These are phyloP conservation scores for Solanum commersonii DNA, from an alignment of 257 asterid genomes.

Conservation along the genomic window DNA sequence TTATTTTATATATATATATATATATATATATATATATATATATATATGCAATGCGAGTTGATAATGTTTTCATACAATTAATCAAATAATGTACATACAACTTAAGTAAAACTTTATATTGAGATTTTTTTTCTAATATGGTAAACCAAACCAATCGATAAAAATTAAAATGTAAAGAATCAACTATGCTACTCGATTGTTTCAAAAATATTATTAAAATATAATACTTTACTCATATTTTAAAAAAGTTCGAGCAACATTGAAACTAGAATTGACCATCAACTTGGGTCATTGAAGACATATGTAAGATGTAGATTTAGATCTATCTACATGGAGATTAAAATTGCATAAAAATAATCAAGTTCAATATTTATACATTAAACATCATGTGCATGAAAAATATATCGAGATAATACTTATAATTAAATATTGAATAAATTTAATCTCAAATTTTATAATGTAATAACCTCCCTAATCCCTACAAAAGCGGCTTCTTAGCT, in stretches of 20 bases:
- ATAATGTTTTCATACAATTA: neutral
- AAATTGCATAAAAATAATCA: neutral
- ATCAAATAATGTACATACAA: neutral
- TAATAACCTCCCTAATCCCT: neutral
- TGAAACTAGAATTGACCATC: neutral
- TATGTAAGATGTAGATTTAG: neutral
- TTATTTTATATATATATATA: neutral
- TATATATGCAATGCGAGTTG: neutral
- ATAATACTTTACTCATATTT: neutral
- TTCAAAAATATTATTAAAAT: neutral
- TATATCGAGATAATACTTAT: neutral
- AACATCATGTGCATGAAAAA: neutral
- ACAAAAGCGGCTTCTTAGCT: neutral
- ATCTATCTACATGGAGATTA: neutral
- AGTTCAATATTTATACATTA: neutral
- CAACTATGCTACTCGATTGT: neutral
- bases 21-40: neutral
- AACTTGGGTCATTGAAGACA: neutral
- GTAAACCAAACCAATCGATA: neutral
- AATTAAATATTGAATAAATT: neutral
- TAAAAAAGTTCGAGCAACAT: neutral
- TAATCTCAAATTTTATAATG: neutral
- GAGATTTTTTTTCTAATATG: neutral
- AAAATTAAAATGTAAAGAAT: neutral
- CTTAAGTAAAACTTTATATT: neutral